phyloP scores from a whole-genome alignment of 352 stramenopile species.

The Phytopythium kandeliae region DNA sequence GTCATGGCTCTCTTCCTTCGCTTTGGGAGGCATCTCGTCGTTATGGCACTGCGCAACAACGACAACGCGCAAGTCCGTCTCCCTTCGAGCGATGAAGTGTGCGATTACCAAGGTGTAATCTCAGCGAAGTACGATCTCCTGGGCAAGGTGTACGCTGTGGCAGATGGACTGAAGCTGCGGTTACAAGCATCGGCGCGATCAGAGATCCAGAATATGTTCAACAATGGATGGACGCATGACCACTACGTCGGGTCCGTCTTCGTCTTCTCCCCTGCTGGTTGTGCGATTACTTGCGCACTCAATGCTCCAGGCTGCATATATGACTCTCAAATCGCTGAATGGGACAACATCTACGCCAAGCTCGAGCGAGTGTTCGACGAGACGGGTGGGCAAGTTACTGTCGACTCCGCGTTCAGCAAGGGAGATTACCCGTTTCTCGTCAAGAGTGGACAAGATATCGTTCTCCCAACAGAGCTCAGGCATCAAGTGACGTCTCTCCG shows the following conservation, averaged over 20 bases:
- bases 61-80: background rate
- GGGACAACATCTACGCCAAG: background rate
- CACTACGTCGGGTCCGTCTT: constrained; percentile 24
- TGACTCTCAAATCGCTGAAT: constrained; percentile 11
- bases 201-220: constrained; percentile 17
- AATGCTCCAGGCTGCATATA: constrained; percentile 21
- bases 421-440: background rate
- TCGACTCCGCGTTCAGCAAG: constrained; percentile 5
- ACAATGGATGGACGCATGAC: constrained; percentile 29
- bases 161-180: constrained; percentile 25
- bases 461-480: background rate
- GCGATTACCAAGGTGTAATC: background rate
- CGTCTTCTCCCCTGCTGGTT: constrained; percentile 25
- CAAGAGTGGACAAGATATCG: background rate
- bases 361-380: background rate
- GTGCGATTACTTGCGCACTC: constrained; percentile 16
- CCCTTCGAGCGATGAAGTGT: background rate
- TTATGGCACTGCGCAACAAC: background rate
- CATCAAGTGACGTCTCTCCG: background rate
- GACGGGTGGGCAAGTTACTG: background rate
- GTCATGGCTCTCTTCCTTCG: constrained; percentile 1
- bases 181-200: constrained; percentile 7
- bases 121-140: background rate
- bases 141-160: constrained; percentile 1
- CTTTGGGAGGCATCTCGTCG: constrained; percentile 2